Evolutionary conservation across 1,284 basidiomycete species (phyloP).

Genomic region (Ceratorhiza oryzae-sativae): DNA sequence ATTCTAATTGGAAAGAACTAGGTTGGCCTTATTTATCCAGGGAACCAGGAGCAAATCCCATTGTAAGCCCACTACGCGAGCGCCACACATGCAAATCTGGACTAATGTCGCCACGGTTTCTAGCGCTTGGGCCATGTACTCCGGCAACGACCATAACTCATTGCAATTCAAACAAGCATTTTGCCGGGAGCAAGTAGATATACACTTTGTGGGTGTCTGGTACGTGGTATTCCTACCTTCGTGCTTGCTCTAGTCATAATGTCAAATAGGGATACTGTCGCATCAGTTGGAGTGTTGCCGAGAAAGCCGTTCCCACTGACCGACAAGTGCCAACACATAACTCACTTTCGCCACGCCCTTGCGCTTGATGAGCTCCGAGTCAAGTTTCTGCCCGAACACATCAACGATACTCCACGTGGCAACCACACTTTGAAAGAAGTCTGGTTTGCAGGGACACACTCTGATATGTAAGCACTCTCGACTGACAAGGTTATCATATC

Average conservation of each 20-base stretch:
- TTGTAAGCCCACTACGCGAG: conserved; percentile 47
- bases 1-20: conserved; percentile 32
- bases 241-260: not conserved
- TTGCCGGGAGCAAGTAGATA: conserved; percentile 47
- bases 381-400: conserved; percentile 56
- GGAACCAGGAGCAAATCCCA: conserved; percentile 52
- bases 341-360: conserved; percentile 54
- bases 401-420: conserved; percentile 13
- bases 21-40: conserved; percentile 51
- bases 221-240: too few species aligned
- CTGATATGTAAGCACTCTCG: conserved; percentile 48
- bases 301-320: conserved; percentile 46
- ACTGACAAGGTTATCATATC: not conserved
- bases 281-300: conserved; percentile 52
- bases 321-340: conserved; percentile 47
- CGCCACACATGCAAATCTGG: too few species aligned
- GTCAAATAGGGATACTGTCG: conserved; percentile 61
- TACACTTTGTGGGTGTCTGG: conserved; percentile 55
- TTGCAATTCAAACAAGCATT: conserved; percentile 53
- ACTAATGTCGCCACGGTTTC: not conserved
- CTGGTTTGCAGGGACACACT: conserved; percentile 52
- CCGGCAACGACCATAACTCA: conserved; percentile 40
- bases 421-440: conserved; percentile 47
- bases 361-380: conserved; percentile 54
- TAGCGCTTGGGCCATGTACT: conserved; percentile 55